Conservation (phyloP, 257 asterid genomes). For the Paraleonurus japonicus region DNA sequence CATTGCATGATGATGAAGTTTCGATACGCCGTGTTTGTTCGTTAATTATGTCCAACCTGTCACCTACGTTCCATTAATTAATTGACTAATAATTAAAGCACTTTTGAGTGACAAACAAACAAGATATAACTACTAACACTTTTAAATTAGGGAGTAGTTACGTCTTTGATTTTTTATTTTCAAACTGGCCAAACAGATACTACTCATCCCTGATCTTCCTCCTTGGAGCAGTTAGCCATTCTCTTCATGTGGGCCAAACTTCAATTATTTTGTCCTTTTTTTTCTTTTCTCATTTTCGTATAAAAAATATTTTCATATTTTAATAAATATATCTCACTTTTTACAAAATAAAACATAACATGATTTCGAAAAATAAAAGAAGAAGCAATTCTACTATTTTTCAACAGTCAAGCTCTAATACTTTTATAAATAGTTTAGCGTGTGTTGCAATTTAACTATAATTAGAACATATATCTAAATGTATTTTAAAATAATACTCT, state of each 20-base stretch:
- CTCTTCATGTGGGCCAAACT: slow-evolving; percentile 16
- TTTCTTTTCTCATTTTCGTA: background rate
- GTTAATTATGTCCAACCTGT: slow-evolving; percentile 9
- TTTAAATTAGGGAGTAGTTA: slow-evolving; percentile 51
- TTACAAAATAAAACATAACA: too few species aligned
- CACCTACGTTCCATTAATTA: background rate
- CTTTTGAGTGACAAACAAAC: background rate
- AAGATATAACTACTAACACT: slow-evolving; percentile 15
- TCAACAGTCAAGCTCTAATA: too few species aligned
- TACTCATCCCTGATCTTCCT: slow-evolving; percentile 12
- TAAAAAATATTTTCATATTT: background rate
- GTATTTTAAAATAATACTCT: background rate
- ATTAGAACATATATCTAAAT: too few species aligned
- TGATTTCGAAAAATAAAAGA: too few species aligned
- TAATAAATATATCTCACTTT: too few species aligned
- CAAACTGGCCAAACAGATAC: slow-evolving; percentile 40
- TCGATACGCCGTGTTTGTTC: slow-evolving; percentile 28
- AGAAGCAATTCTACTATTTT: too few species aligned
- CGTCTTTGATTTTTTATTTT: slow-evolving; percentile 6
- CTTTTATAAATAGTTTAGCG: background rate
- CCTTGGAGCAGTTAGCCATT: slow-evolving; percentile 42
- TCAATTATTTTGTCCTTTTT: slow-evolving; percentile 15
- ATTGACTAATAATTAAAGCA: slow-evolving; percentile 8
- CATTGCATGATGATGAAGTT: slow-evolving; percentile 34
- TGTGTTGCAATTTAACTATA: background rate